Evolutionary conservation across 352 stramenopile genomes (phyloP), one percentile per base, ranked within the genome.

Genomic region (Globisporangium apiculatum): DNA sequence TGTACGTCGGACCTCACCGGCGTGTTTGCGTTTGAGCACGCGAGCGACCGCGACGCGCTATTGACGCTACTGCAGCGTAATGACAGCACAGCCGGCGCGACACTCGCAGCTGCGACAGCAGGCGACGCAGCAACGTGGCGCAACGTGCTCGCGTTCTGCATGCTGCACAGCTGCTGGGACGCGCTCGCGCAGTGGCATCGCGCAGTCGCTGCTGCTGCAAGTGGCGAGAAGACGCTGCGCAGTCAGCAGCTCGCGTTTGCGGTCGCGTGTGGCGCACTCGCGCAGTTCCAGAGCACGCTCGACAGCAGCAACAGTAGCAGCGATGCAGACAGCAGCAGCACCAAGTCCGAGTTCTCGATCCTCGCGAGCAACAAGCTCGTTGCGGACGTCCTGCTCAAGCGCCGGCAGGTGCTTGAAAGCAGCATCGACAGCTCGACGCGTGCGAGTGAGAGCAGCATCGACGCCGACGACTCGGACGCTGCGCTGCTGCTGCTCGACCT

Each of bases 131-230:
- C 24, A 31, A 31, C 24, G 24, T 76, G 66, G 50, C 71, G 60
- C 38, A 83, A 83, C 55, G 46, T 91, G 15, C 62, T 87, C 15
- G 67, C 65, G 12, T 86, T 88, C 58, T 82, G 74, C 52, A 62
- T 75, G 46, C 61, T 68, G 6, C 71, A 89, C 59, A 76, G 70
- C 38, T 81, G 66, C 45, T 89, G 78, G 75, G 71, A 84, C 40
- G 61, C 73, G 6, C 62, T 91, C 1, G 62, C 62, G 12, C 65
- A 83, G 24, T 86, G 73, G 50, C 35, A 24, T 52, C 58, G 15
- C 15, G 51, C 15, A 62, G 11, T 65, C 68, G 14, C 57, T 70
- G 35, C 57, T 72, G 40, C 52, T 48, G 5, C 57, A 45, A n/a
- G 42, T 17, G 11, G 42, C 42, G 10, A 47, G 42, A 4, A 47